Base-by-base conservation (phyloP, 352 stramenopile species). In the Pythium phragmiticola region DNA sequence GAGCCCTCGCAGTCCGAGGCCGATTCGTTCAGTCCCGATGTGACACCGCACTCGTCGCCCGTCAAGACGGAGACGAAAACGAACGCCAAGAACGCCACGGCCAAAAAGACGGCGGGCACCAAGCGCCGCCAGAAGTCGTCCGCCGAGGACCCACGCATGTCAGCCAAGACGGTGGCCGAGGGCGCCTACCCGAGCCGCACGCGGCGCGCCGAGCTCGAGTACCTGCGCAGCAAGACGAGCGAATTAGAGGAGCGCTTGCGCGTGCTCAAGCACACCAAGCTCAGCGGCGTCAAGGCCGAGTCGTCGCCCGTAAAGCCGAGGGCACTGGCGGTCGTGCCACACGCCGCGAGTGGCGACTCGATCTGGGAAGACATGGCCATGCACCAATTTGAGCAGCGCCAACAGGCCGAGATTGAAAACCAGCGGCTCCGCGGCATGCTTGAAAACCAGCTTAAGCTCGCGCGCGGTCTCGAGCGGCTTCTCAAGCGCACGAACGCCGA, bases 381-480 rank as follows among this genome's bases (percentile, higher is more conserved):
- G 48, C 60, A 45, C 26, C 66, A 73, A 34, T 65, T 64, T 34
- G 52, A 60, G 50, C 56, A 68, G 58, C 65, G 65, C 48, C 51
- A 68, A 42, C 50, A 87, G 50, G 64, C 75, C 1, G 76, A 88
- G 57, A 57, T 75, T 23, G 80, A 89, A 62, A 89, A 89, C 53
- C 70, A 76, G 19, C 68, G 77, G 5, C 68, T 89, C 5, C 79
- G 79, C 55, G 56, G 70, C 8, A 69, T 84, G 42, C 64, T 89
- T 41, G 78, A 87, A 50, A 78, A 71, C 19, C 80, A 89, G 49
- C 75, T 89, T 65, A 86, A 87, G 67, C 72, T 88, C 47, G 78
- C 73, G 66, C 55, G 56, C 30, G 50, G 56, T 1, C 43, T 69
- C 14, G 63, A 69, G 50, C 55, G 63, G 2, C 49, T 69, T 8